phyloP scores from a whole-genome alignment of 2,329 filamentous ascomycete species.

The Cladophialophora chaetospira region DNA sequence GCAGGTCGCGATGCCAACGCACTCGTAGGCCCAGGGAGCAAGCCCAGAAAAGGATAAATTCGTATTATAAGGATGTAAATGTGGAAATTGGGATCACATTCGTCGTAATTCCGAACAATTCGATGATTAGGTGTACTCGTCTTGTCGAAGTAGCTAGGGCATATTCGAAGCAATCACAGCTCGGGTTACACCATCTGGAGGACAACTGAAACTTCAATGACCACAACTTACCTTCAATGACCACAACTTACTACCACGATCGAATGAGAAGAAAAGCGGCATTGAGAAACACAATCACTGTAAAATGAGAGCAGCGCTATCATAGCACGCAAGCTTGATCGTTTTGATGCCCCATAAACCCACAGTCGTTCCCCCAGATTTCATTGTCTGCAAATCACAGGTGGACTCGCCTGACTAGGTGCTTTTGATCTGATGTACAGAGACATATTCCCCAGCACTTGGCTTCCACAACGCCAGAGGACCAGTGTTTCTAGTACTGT shows the following conservation, averaged over 20 bases:
- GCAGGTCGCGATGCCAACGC: constrained; percentile 82
- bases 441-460: background rate
- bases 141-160: background rate
- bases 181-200: too few relatives aligned
- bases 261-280: too few relatives aligned
- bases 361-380: background rate
- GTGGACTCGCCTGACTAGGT: background rate
- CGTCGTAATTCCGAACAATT: too few relatives aligned
- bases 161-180: too few relatives aligned
- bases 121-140: background rate
- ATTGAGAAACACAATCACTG: too few relatives aligned
- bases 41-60: background rate
- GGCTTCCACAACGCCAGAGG: too few relatives aligned
- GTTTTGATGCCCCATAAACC: constrained; percentile 39
- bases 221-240: too few relatives aligned
- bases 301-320: background rate
- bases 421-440: constrained; percentile 8
- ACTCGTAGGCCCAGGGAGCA: constrained; percentile 38
- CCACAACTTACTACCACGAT: too few relatives aligned
- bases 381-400: background rate
- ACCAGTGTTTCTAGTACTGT: too few relatives aligned
- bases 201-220: background rate
- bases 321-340: constrained; percentile 34
- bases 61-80: background rate
- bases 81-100: constrained; percentile 1